Evolutionary conservation across 441 rosid genomes (phyloP), one percentile per base, ranked within the genome.

Genomic region (Heliophila coronopifolia): DNA sequence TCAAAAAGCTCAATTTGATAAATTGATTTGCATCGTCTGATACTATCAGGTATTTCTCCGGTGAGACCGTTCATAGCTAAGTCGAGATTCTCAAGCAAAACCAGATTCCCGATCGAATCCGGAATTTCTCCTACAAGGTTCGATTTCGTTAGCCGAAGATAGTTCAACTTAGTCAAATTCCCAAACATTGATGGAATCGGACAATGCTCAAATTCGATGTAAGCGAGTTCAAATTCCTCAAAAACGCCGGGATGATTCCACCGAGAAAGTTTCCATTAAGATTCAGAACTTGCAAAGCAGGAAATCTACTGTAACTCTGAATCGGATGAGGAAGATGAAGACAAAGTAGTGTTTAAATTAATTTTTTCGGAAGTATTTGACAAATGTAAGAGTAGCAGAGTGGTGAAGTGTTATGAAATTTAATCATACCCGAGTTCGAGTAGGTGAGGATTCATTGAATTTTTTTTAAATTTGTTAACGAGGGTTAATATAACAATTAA

Each of bases 111-210:
- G 4, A 86, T 75, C 0, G 76, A 75, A 1, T 41, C 75, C 0
- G 88, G 95, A 16, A 86, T 76, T 50, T 72, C 76, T 12, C 86
- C 86, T 30, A 61, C 16, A 24, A 80, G 77, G 31, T 55, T 22
- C 27, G 78, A 40, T 0, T 2, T 0, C 7, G 68, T 3, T 6
- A 55, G 24, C 39, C 61, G 73, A 3, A 86, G 66, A 15, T 1
- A 4, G 63, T 69, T 73, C 22, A 86, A 76, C 63, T 77, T 80
- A 13, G 66, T 54, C 28, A 86, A 41, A 32, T 68, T 75, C 18
- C 84, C 83, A 1, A 80, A 42, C 5, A 56, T 63, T 10, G 55
- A 5, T 7, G 95, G 95, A 38, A 86, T 46, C 10, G 67, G 41
- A 59, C 79, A 34, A 1, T 63, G 73, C 39, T 52, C 58, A 46